Evolutionary conservation across 495 filamentous ascomycete species (phyloP), one percentile per base, ranked within the genome.

Genomic region (Penicillium waksmanii): DNA sequence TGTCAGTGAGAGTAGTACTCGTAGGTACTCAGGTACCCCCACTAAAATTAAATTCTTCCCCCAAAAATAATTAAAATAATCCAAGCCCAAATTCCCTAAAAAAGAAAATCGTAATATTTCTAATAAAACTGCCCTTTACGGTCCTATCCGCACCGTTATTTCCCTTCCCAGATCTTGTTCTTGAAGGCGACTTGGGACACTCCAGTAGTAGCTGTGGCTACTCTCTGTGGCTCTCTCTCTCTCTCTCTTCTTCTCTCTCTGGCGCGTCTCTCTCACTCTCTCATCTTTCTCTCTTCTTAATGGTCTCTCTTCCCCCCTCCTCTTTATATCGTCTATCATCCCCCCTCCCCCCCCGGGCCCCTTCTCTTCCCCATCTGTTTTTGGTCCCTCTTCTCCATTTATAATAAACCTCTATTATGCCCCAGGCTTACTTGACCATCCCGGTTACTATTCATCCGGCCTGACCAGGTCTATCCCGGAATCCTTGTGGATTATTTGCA

Each of bases 81-180:
- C 48, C 53, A 43, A 46, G 55, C 42, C 42, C 33, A 40, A 54
- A 49, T 57, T 38, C 5, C 47, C 27, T 36, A 50, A 56, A 21
- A 33, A 25, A 53, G 31, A 53, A 58, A 34, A 53, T 53, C 27
- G 15, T 9, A 52, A 52, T 35, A 52, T 52, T 35, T 33, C 23
- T 44, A 44, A 44, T 44, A 19, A 44, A 44, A 44, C 42, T 44
- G 42, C 42, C 31, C 8, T 53, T 40, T 58, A 62, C 59, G 56
- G 62, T 68, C 57, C 60, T 42, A 62, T 65, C 55, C 66, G 60
- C 64, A 55, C 66, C 64, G 64, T 69, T 69, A 64, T 69, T 62
- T 56, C 60, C 64, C 48, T 66, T 68, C 57, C 35, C 55, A 52
- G 48, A 59, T 34, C 34, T 47, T 60, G 51, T 53, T 50, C 56